Conservation (phyloP, 1,284 basidiomycete genomes). For the Apiotrichum domesticum region DNA sequence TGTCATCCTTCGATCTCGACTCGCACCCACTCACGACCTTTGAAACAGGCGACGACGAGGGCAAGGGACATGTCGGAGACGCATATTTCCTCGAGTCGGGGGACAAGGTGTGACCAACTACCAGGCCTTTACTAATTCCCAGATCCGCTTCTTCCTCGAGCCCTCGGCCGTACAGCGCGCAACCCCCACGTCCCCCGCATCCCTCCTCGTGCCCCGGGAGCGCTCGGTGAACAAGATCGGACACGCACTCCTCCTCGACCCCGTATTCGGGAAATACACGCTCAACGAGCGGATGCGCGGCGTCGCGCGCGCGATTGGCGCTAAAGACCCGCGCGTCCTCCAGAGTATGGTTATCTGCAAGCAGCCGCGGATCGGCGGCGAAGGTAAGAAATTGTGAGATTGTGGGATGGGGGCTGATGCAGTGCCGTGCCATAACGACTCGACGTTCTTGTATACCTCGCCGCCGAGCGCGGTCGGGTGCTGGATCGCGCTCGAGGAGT, state of each 20-base stretch:
- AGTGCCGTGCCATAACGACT: conserved; percentile 57
- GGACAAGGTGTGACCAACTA: conserved; percentile 64
- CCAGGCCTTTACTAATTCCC: background rate
- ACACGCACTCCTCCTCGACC: conserved; percentile 69
- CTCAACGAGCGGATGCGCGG: conserved; percentile 53
- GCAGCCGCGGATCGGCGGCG: conserved; percentile 78
- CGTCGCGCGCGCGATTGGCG: conserved; percentile 56
- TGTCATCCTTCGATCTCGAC: conserved; percentile 67
- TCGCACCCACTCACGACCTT: conserved; percentile 89
- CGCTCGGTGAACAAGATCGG: conserved; percentile 53
- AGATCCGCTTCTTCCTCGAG: conserved; percentile 45
- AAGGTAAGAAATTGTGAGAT: conserved; percentile 53
- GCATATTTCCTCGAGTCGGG: conserved; percentile 86
- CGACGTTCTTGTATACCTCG: conserved; percentile 67
- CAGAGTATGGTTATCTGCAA: conserved; percentile 96
- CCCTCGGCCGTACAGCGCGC: conserved; percentile 32
- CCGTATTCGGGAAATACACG: conserved; percentile 68
- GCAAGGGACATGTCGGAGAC: conserved; percentile 60
- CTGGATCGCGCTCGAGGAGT: conserved; percentile 90
- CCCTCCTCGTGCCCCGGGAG: conserved; percentile 68
- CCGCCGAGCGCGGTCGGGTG: conserved; percentile 88
- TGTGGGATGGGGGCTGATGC: background rate
- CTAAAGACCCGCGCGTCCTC: conserved; percentile 70
- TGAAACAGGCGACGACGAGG: conserved; percentile 62
- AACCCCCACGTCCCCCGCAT: conserved; percentile 36